These are phyloP conservation scores for Raddia distichophylla DNA, from an alignment of 176 grass and related monocot species.

Conservation along the genomic window DNA sequence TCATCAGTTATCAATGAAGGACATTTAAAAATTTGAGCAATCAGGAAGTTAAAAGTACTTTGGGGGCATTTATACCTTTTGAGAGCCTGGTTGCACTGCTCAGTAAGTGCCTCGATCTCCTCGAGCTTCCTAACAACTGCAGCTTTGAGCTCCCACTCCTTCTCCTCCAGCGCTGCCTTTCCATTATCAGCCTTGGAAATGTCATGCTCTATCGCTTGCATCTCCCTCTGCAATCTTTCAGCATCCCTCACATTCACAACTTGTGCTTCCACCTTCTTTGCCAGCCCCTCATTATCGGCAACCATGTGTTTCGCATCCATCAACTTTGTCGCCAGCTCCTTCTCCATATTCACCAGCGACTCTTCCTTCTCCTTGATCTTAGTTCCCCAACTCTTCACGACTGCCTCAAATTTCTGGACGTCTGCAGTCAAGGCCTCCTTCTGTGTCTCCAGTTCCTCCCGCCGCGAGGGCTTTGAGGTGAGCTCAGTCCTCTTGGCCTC, in stretches of 20 bases:
- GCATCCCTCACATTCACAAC: slow-evolving; percentile 62
- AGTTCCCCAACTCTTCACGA: slow-evolving; percentile 62
- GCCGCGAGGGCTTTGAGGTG: slow-evolving; percentile 47
- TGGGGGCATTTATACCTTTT: slow-evolving; percentile 54
- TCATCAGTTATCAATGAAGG: not conserved
- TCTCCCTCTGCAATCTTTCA: slow-evolving; percentile 74
- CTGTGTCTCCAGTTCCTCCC: slow-evolving; percentile 47
- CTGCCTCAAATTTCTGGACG: slow-evolving; percentile 67
- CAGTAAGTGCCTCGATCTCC: slow-evolving; percentile 56
- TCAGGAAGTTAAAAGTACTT: not conserved
- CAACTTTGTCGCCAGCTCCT: slow-evolving; percentile 66
- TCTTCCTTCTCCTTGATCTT: slow-evolving; percentile 69
- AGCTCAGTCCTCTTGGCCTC: slow-evolving; percentile 47
- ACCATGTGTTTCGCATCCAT: slow-evolving; percentile 31
- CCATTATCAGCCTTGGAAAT: slow-evolving; percentile 55
- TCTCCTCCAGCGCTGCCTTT: slow-evolving; percentile 59
- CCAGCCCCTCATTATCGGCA: slow-evolving; percentile 60
- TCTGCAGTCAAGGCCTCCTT: slow-evolving; percentile 55
- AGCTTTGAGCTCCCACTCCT: slow-evolving; percentile 80
- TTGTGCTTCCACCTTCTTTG: slow-evolving; percentile 60
- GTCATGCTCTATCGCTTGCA: slow-evolving; percentile 60
- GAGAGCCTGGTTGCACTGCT: slow-evolving; percentile 71
- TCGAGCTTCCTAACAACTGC: slow-evolving; percentile 53
- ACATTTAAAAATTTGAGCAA: not conserved
- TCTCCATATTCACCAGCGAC: slow-evolving; percentile 31